Evolutionary conservation across 768 basidiomycete species (phyloP).

Genomic region (Tubosaeta sp.): DNA sequence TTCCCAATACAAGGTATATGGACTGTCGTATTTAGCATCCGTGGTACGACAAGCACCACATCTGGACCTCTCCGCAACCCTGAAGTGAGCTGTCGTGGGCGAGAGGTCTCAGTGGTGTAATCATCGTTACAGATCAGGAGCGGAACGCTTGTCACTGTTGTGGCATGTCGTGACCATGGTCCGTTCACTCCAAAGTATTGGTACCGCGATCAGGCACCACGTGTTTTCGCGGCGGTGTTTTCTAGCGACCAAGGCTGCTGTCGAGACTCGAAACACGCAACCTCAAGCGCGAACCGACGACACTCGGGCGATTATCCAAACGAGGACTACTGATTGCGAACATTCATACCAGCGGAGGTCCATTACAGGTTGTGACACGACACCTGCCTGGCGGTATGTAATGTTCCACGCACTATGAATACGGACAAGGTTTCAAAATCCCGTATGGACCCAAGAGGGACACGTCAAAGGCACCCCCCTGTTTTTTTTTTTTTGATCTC

Average conservation of each 20-base stretch:
- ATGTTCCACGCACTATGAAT: neutral
- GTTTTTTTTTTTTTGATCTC: neutral
- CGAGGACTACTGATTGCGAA: neutral
- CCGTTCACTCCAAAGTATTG: conserved; percentile 24
- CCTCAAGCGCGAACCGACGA: conserved; percentile 2
- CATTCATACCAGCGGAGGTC: neutral
- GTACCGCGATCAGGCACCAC: conserved; percentile 17
- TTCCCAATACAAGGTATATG: conserved; percentile 25
- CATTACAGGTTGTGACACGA: neutral
- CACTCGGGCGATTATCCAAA: conserved; percentile 1
- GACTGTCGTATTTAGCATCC: conserved; percentile 16
- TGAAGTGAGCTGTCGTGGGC: conserved; percentile 4
- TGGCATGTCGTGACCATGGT: neutral
- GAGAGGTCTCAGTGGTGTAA: neutral
- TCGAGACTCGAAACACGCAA: conserved; percentile 10
- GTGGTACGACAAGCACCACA: conserved; percentile 14
- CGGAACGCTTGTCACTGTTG: conserved; percentile 16
- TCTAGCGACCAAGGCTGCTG: conserved; percentile 3
- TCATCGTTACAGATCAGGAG: neutral
- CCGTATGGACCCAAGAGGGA: neutral
- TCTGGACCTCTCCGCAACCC: conserved; percentile 7
- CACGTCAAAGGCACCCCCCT: neutral
- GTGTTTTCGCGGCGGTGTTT: conserved; percentile 16
- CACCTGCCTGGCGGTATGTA: neutral
- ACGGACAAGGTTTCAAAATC: neutral